Evolutionary conservation across 176 grass and related monocot species (phyloP).

Genomic region (Pharus latifolius): DNA sequence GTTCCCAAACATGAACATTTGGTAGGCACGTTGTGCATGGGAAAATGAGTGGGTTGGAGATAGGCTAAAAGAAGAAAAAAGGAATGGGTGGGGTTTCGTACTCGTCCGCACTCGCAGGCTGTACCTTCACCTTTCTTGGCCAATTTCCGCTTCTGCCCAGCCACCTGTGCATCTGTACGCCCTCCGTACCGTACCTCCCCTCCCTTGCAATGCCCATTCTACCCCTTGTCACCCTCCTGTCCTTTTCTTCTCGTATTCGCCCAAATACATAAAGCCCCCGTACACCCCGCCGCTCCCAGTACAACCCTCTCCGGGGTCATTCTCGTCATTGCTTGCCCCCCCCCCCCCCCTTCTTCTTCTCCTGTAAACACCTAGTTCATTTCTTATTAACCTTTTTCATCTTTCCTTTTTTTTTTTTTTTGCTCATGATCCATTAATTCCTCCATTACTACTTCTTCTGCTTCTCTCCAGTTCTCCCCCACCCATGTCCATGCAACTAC

Average conservation of each 20-base stretch:
- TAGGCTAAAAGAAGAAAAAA: too few relatives aligned
- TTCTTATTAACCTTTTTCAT: too few relatives aligned
- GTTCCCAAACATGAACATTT: too few relatives aligned
- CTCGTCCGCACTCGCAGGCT: constrained; percentile 41
- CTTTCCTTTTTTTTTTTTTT: background rate
- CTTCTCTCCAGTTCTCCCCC: background rate
- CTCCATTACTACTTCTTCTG: background rate
- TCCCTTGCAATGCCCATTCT: fast-evolving
- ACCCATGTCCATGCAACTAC: constrained; percentile 9
- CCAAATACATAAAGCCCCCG: too few relatives aligned
- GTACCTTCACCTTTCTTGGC: constrained; percentile 20
- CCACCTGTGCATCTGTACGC: background rate
- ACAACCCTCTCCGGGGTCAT: too few relatives aligned
- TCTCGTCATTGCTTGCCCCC: background rate
- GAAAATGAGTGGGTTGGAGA: too few relatives aligned
- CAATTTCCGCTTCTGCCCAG: background rate
- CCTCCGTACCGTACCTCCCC: constrained; percentile 12
- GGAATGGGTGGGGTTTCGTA: constrained; percentile 18
- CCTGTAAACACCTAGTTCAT: too few relatives aligned
- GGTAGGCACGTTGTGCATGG: too few relatives aligned
- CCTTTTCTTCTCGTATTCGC: too few relatives aligned
- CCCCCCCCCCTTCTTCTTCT: background rate
- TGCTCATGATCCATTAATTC: background rate
- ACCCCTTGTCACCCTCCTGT: fast-evolving
- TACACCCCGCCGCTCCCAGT: background rate